These are phyloP conservation scores for Saccharum officinarum DNA, from an alignment of 176 grass and related monocot genomes.

Conservation along the genomic window DNA sequence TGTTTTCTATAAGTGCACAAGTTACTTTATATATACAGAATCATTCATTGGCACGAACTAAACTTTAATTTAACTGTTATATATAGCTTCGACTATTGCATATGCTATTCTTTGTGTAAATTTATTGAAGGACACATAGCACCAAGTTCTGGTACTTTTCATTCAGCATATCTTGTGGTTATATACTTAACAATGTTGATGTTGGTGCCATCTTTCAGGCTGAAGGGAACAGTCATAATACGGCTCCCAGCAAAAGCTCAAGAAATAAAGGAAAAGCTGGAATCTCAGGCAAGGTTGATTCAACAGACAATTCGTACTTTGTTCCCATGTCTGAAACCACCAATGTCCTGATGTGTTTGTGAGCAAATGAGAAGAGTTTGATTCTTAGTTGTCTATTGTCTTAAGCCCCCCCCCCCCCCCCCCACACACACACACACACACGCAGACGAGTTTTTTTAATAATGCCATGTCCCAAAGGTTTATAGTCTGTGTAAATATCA, in stretches of 20 bases:
- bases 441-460: background rate
- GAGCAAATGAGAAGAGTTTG: constrained; percentile 30
- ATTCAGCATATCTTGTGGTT: constrained; percentile 9
- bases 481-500: background rate
- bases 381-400: background rate
- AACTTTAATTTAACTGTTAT: background rate
- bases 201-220: constrained; percentile 29
- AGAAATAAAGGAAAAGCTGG: constrained; percentile 39
- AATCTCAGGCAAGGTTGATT: constrained; percentile 50
- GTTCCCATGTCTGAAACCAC: constrained; percentile 45
- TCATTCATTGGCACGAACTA: background rate
- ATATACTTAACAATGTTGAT: constrained; percentile 12
- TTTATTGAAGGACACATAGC: constrained; percentile 9
- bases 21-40: background rate
- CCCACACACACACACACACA: background rate
- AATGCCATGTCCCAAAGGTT: background rate
- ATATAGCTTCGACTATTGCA: background rate
- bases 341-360: constrained; percentile 39
- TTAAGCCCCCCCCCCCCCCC: too few species aligned
- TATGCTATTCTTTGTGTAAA: constrained; percentile 2
- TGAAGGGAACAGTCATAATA: constrained; percentile 23
- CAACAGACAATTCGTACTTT: constrained; percentile 43
- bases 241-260: constrained; percentile 36
- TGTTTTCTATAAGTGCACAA: constrained; percentile 2
- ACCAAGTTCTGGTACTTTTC: background rate